These are phyloP conservation scores for Pinus tabuliformis DNA, from an alignment of 75 land plant genomes.

Conservation along the genomic window DNA sequence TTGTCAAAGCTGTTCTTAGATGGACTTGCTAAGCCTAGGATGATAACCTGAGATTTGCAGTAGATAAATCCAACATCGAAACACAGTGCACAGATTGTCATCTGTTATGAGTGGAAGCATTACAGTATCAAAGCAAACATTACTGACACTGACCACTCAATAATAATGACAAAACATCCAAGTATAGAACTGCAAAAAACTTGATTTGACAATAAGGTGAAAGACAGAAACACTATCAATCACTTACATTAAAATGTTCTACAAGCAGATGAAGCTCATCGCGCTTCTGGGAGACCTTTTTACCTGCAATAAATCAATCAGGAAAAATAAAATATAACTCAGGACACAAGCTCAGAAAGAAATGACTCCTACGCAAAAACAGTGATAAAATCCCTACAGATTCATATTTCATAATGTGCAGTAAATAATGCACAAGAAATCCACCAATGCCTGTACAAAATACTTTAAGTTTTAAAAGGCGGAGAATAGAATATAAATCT, in stretches of 20 bases:
- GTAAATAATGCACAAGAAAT: background rate
- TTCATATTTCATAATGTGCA: background rate
- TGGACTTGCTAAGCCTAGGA: no score
- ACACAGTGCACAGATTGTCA: no score
- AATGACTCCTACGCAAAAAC: background rate
- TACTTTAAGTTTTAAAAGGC: no score
- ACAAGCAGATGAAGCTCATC: conserved; percentile 78
- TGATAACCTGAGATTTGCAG: no score
- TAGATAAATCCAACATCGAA: no score
- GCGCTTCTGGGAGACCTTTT: conserved; percentile 52
- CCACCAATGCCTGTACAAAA: no score
- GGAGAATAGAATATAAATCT: no score
- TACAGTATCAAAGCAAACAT: background rate
- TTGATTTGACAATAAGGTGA: background rate
- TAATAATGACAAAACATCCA: background rate
- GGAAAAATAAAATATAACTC: background rate
- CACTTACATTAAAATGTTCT: conserved; percentile 91
- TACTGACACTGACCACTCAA: background rate
- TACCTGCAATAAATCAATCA: conserved; percentile 52
- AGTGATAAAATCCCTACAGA: background rate
- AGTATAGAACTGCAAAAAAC: background rate
- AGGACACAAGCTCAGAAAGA: background rate
- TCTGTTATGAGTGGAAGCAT: background rate
- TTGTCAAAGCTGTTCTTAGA: no score
- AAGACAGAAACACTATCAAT: background rate